Percentiles rank a stretch among this genome's conserved stretches.
These are phyloP conservation scores for Umbelopsis sp. DNA, from an alignment of 192 early-diverging fungal species.

Conservation along the genomic window DNA sequence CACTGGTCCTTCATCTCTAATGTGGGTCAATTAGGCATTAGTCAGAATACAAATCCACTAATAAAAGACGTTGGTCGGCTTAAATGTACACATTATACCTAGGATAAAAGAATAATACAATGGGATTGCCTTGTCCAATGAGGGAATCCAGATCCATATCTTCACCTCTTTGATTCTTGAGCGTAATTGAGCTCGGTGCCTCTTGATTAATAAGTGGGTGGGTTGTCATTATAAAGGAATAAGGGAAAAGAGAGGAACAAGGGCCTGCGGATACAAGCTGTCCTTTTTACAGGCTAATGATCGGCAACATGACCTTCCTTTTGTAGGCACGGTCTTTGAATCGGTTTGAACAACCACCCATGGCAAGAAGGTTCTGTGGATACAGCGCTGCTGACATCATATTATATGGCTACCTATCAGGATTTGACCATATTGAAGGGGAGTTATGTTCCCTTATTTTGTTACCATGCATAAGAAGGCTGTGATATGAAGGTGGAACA, in stretches of 20 bases:
- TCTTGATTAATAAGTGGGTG: constrained; percentile 36
- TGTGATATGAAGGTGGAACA: too few species aligned
- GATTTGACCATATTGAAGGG: too few species aligned
- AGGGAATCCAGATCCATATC: constrained; percentile 23
- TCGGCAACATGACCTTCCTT: background rate
- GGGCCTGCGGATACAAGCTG: background rate
- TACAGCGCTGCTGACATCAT: too few species aligned
- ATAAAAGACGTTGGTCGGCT: background rate
- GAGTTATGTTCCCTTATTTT: too few species aligned
- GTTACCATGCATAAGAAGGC: too few species aligned
- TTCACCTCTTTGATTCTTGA: constrained; percentile 39
- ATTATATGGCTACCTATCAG: too few species aligned
- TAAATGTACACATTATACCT: background rate
- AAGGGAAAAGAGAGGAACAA: background rate
- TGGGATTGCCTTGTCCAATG: constrained; percentile 28
- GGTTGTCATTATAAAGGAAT: background rate
- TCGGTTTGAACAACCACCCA: background rate
- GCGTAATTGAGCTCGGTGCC: constrained; percentile 27
- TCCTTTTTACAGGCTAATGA: background rate
- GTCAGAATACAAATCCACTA: background rate
- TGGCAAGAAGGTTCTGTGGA: too few species aligned
- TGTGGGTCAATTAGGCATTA: background rate
- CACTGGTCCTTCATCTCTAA: constrained; percentile 30
- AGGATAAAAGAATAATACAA: constrained; percentile 45
- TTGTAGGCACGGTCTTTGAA: background rate